Evolutionary conservation across 2,329 filamentous ascomycete genomes (phyloP), one percentile per base, ranked within the genome.

Genomic region (Thielaviopsis populi): DNA sequence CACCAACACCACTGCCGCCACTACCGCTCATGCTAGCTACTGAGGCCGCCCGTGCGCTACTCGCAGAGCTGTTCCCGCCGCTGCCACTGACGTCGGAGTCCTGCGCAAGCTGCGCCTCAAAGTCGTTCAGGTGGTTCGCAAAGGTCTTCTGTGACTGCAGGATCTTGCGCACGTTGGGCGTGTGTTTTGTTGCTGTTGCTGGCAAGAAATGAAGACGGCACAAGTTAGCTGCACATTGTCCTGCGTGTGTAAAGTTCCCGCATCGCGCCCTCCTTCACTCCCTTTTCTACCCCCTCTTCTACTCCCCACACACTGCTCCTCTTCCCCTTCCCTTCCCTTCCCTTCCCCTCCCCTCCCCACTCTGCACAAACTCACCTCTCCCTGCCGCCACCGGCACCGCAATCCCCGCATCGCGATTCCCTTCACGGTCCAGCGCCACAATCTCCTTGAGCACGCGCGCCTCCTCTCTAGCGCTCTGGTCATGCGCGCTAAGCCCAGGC

Each of bases 121-220:
- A 89, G 72, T 94, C 89, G 69, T 89, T 87, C 58, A 92, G 79
- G 72, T 92, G 86, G 74, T 94, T 91, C 67, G 84, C 83, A 73
- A 92, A 92, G 2, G 87, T 90, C 76, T 92, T 90, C 71, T 90
- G 87, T 30, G 86, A 89, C 68, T 86, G 83, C 64, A 94, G 77
- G 67, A 94, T 90, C 74, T 86, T 86, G 69, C 88, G 83, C 30
- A 90, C 86, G 68, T 83, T 85, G 42, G 83, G 79, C 6, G 86
- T 89, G 72, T 83, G 82, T 70, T 85, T 86, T 68, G 42, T 41
- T 1, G 54, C 22, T 8, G 64, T 7, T 37, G 60, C 33, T 65
- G 50, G 1, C 17, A 46, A 46, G 22, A 43, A 19, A 48, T 43
- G 41, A 37, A 48, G 13, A 27, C 43, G 15, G 8, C 3, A 2